Base-by-base conservation (phyloP, 2,329 filamentous ascomycete genomes). In the Aspergillus cejpii region DNA sequence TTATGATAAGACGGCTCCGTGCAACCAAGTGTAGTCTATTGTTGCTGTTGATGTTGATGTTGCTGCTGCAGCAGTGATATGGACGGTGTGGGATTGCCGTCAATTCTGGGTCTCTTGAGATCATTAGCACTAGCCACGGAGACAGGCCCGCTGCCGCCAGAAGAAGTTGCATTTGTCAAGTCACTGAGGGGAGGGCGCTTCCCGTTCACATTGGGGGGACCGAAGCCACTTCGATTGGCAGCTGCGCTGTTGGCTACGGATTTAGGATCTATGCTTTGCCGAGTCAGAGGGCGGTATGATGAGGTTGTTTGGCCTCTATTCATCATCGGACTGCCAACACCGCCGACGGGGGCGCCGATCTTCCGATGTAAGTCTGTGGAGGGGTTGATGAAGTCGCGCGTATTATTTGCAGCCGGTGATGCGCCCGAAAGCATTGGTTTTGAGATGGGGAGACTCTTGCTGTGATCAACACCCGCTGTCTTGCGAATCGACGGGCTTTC, bases 401-500 rank as follows among this genome's bases (percentile, higher is more conserved):
- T 47, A 24, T 52, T 59, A 24, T 60, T 65, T 1, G 61, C 41
- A 15, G 59, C 56, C n/a, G 63, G 62, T 3, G 64, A 64, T 21
- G 53, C 51, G 7, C 51, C 40, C 3, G 58, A 39, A 5, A 66
- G 47, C 61, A 66, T 67, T 6, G 63, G 63, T 50, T 76, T 78
- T 3, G 76, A 77, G 1, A 95, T 70, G 0, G 89, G 87, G 41
- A 84, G 83, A 3, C 85, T 90, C 41, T 80, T 83, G 17, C 71
- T 81, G 60, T 94, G 87, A 58, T 96, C 88, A 29, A 96, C 78
- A 2, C 90, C 90, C 0, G 85, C 85, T 0, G 91, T 96, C 62
- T 91, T 90, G 49, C 87, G 80, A 60, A 95, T 89, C 0, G 89
- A 92, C 0, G 90, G 89, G 49, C 83, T 87, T 57, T 90, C 84